Base-by-base conservation (phyloP, 2,329 filamentous ascomycete genomes). In the Fusarium sp. region DNA sequence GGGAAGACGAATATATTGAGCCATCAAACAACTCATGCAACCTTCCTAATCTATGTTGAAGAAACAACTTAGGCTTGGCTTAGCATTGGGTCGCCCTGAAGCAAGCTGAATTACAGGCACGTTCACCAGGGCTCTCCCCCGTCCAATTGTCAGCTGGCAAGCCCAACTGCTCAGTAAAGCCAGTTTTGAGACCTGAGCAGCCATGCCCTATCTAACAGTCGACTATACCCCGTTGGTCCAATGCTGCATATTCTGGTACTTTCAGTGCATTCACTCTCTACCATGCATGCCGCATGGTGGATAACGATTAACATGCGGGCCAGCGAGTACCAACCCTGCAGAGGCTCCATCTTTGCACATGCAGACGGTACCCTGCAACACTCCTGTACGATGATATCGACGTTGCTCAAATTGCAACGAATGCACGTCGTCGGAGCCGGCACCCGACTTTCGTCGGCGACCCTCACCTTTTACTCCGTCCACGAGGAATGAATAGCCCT, bases 371-470 rank as follows among this genome's bases (percentile, higher is more conserved):
- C 46, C 56, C 56, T 69, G 57, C 40, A 55, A 51, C 36, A 51
- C 43, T 61, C 45, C 52, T 66, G 48, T 68, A 54, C 46, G 51
- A 60, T 69, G 66, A 71, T 71, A 67, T 69, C 34, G 68, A 42
- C 59, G 51, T 66, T 60, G 58, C 53, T 69, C 58, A 63, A 66
- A 48, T 54, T 59, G 58, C 49, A 46, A 49, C 39, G 13, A 34
- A 43, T 28, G 28, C 58, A 31, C 15, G 52, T 34, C 50, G 53
- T 57, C 31, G 45, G 34, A 58, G 42, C 50, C 36, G 38, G 54
- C 45, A 57, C 34, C 59, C 60, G 46, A 66, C 43, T 40, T 63
- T 50, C 20, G 34, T 54, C 58, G 55, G 55, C 40, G 44, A 46
- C 36, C 50, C 39, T 64, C 31, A 17, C 24, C 33, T 36, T 38